phyloP scores from a whole-genome alignment of 2,329 filamentous ascomycete species.

The Orbilia quercus region DNA sequence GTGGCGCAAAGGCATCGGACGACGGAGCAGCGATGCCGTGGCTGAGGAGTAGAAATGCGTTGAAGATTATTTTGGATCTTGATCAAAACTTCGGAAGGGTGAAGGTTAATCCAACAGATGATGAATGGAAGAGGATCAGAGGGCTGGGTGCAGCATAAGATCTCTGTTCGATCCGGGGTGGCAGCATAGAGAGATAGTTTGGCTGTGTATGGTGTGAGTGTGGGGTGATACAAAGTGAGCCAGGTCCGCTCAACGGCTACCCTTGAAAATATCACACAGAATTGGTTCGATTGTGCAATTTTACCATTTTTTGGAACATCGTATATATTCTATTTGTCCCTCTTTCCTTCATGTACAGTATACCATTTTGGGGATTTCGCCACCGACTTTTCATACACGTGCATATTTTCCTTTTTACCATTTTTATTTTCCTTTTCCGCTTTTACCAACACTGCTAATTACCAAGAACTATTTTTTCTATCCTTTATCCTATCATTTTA shows the following conservation, averaged over 20 bases:
- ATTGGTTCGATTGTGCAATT: constrained; percentile 12
- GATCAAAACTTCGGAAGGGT: constrained; percentile 90
- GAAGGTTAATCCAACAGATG: constrained; percentile 66
- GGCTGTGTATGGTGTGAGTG: constrained; percentile 30
- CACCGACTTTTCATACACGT: background rate
- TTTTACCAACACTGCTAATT: no score
- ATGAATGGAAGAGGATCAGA: constrained; percentile 62
- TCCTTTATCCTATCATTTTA: background rate
- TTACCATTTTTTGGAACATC: constrained; percentile 15
- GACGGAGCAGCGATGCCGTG: constrained; percentile 67
- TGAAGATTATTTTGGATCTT: constrained; percentile 94
- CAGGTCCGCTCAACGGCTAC: background rate
- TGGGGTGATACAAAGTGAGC: constrained; percentile 33
- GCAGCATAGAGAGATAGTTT: constrained; percentile 7
- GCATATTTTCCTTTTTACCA: background rate
- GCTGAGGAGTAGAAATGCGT: constrained; percentile 82
- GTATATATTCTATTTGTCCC: background rate
- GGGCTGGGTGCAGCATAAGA: constrained; percentile 27
- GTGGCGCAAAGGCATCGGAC: constrained; percentile 64
- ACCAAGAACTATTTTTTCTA: constrained; percentile 1
- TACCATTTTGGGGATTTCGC: constrained; percentile 8
- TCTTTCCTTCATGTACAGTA: constrained; percentile 46
- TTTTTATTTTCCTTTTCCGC: constrained; percentile 10
- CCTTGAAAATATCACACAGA: constrained; percentile 8
- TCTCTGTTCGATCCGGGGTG: background rate